Conservation (phyloP, 2,329 filamentous ascomycete genomes). For the Fusarium sp. region DNA sequence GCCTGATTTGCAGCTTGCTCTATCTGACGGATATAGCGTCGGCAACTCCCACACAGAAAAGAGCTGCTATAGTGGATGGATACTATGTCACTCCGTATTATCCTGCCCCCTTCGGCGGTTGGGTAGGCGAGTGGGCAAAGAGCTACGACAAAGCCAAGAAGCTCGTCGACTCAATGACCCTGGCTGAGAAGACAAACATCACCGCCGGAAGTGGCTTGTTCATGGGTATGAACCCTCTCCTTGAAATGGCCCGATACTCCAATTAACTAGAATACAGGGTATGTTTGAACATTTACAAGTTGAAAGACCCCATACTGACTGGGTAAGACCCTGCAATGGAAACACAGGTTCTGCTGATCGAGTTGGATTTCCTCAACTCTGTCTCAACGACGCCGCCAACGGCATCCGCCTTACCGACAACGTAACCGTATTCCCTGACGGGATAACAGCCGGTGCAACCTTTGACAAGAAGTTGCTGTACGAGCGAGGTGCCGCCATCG, state of each 20-base stretch:
- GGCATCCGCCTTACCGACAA: constrained; percentile 80
- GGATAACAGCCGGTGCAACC: constrained; percentile 80
- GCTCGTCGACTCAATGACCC: constrained; percentile 78
- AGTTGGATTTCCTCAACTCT: constrained; percentile 78
- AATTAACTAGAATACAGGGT: constrained; percentile 26
- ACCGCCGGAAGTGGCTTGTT: constrained; percentile 76
- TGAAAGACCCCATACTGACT: not conserved
- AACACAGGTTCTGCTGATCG: constrained; percentile 78
- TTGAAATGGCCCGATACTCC: not conserved
- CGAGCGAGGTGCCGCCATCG: constrained; percentile 73
- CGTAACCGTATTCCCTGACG: constrained; percentile 80
- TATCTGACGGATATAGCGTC: not conserved
- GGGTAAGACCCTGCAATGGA: constrained; percentile 72
- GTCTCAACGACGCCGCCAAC: constrained; percentile 76
- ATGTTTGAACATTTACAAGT: not conserved
- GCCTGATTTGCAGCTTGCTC: not conserved
- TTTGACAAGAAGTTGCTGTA: constrained; percentile 80
- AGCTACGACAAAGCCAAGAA: constrained; percentile 76
- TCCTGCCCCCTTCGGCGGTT: constrained; percentile 77
- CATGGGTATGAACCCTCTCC: constrained; percentile 64
- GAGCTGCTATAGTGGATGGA: constrained; percentile 21
- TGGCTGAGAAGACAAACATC: constrained; percentile 84
- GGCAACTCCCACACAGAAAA: not conserved
- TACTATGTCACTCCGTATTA: constrained; percentile 69
- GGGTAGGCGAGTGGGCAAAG: constrained; percentile 73